Conservation (phyloP, 345 rosid genomes). For the Turritis glabra region DNA sequence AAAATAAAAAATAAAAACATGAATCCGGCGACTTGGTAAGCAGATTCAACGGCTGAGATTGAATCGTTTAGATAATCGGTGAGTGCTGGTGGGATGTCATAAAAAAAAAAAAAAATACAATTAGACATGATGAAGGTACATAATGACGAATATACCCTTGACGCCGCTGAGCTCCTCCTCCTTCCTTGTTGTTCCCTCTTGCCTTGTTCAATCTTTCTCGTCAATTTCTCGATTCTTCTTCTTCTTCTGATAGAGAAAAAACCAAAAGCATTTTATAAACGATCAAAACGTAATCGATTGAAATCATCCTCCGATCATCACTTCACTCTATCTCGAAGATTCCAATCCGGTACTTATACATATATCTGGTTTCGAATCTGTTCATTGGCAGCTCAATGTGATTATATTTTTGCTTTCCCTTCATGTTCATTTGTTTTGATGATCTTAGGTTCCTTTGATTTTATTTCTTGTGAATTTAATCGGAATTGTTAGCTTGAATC, state of each 20-base stretch:
- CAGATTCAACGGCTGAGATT: slow-evolving; percentile 42
- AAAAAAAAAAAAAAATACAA: background rate
- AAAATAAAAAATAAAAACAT: background rate
- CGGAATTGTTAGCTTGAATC: too few species aligned
- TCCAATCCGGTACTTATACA: slow-evolving; percentile 16
- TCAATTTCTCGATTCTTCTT: slow-evolving; percentile 14
- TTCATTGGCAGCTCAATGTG: slow-evolving; percentile 27
- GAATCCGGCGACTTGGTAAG: slow-evolving; percentile 16
- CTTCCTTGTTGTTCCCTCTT: background rate
- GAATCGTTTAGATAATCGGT: slow-evolving; percentile 1
- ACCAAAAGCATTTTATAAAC: background rate
- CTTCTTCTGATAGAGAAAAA: background rate
- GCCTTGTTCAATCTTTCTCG: slow-evolving; percentile 21
- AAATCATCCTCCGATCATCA: slow-evolving; percentile 13
- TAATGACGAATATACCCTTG: slow-evolving; percentile 41
- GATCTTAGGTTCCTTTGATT: too few species aligned
- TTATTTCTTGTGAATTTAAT: too few species aligned
- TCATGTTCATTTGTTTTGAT: too few species aligned
- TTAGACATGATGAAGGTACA: background rate
- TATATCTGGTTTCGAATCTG: slow-evolving; percentile 6
- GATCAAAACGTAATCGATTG: slow-evolving; percentile 21
- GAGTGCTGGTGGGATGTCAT: slow-evolving; percentile 29
- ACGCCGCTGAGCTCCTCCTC: slow-evolving; percentile 25
- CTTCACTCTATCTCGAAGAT: background rate
- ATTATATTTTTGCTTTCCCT: too few species aligned